Conservation (phyloP, 2,329 filamentous ascomycete species). For the Colletotrichum lini region DNA sequence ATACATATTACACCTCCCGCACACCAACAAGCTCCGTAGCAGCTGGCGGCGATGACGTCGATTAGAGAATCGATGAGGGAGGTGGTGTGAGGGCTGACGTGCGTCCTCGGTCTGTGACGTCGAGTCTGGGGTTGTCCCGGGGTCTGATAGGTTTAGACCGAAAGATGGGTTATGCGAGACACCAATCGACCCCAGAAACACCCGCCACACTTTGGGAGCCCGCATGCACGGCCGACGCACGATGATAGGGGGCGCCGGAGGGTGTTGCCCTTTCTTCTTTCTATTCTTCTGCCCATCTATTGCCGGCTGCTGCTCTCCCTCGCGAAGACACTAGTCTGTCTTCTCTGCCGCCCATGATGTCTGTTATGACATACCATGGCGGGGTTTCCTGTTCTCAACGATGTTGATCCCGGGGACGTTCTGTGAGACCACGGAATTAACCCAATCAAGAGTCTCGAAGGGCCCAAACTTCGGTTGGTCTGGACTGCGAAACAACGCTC, state of each 20-base stretch:
- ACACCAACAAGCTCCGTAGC: slow-evolving; percentile 4
- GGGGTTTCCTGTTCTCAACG: slow-evolving; percentile 1
- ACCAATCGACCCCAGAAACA: slow-evolving; percentile 30
- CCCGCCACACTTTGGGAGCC: slow-evolving; percentile 12
- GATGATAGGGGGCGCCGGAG: slow-evolving; percentile 3
- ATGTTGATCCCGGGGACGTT: not conserved
- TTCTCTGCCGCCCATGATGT: slow-evolving; percentile 8
- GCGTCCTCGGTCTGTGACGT: slow-evolving; percentile 34
- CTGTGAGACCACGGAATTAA: not conserved
- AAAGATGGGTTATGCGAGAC: slow-evolving; percentile 32
- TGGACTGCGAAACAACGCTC: slow-evolving; percentile 3
- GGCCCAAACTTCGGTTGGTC: not conserved
- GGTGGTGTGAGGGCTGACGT: slow-evolving; percentile 36
- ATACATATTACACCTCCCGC: not conserved
- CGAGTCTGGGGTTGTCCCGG: slow-evolving; percentile 31
- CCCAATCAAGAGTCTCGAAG: not conserved
- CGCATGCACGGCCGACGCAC: slow-evolving; percentile 21
- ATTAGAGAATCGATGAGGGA: slow-evolving; percentile 14
- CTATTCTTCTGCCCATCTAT: not conserved
- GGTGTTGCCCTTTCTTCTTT: not conserved
- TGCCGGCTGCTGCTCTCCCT: not conserved
- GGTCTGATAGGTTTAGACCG: slow-evolving; percentile 33
- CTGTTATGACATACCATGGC: slow-evolving; percentile 15
- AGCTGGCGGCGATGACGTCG: slow-evolving; percentile 21
- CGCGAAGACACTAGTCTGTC: not conserved